Evolutionary conservation across 805 yeast genomes (phyloP), one percentile per base, ranked within the genome.

Genomic region (Candida nanaspora): DNA sequence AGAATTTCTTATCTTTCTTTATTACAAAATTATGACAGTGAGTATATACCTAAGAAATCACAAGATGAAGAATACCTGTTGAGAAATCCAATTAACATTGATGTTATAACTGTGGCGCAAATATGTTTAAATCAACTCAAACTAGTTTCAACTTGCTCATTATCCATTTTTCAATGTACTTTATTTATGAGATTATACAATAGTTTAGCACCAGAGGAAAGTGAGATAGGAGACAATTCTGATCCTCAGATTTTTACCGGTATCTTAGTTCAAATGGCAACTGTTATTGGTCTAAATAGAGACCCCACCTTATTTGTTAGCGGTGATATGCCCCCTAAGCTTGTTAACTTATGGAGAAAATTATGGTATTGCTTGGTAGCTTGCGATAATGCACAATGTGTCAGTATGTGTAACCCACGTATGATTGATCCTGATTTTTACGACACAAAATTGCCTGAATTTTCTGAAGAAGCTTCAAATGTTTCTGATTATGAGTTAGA

Each of bases 241-340:
- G 76, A 75, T 38, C 69, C 78, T 2, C 79, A 72, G 49, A 71
- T 77, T 7, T 70, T 74, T 40, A 55, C 72, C 13, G 77, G 81
- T 1, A 68, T 77, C 59, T 63, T 79, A 25, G 59, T 79, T 14
- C 86, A 80, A 50, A 78, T 82, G 82, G 85, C 82, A 0, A 68
- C 75, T 40, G 69, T 81, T 30, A 68, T 81, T 46, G 89, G 88
- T 0, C 53, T 82, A 21, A 80, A 82, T 53, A 66, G 87, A 48
- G 88, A 82, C 46, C 87, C 88, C 0, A 70, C 67, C 35, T 63
- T 64, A 31, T 76, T 76, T 48, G 30, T 40, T 2, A 36, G 41
- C 9, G 30, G 40, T 6, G 41, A 45, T 14, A 10, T 37, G 10
- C 5, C 34, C 15, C 55, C 57, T 23, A 62, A 52, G 40, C 41